phyloP scores from a whole-genome alignment of 2,329 filamentous ascomycete species.

The Colletotrichum sp. region DNA sequence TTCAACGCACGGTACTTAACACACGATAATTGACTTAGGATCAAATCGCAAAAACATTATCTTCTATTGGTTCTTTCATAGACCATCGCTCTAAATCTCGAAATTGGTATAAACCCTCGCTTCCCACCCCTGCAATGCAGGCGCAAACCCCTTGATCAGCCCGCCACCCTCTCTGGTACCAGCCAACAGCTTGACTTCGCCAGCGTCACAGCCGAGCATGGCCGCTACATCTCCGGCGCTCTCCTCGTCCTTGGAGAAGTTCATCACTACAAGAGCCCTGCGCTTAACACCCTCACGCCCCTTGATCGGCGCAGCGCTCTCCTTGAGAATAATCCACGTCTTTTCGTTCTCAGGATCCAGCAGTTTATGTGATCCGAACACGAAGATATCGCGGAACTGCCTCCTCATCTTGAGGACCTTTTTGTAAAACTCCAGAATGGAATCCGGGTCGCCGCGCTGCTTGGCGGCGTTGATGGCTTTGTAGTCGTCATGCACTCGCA shows the following conservation, averaged over 20 bases:
- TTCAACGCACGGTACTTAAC: background rate
- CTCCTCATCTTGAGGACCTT: slow-evolving; percentile 55
- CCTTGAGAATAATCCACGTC: slow-evolving; percentile 61
- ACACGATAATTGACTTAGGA: no score
- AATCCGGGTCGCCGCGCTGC: slow-evolving; percentile 48
- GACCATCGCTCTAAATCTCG: background rate
- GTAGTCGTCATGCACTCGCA: slow-evolving; percentile 67
- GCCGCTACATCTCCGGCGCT: slow-evolving; percentile 25
- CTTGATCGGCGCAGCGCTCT: slow-evolving; percentile 24
- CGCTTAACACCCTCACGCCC: slow-evolving; percentile 23
- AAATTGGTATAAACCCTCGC: slow-evolving; percentile 29
- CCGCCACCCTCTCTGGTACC: slow-evolving; percentile 24
- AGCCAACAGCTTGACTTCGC: slow-evolving; percentile 27
- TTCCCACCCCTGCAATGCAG: slow-evolving; percentile 29
- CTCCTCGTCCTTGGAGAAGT: slow-evolving; percentile 46
- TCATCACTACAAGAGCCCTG: slow-evolving; percentile 45
- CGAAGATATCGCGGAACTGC: slow-evolving; percentile 60
- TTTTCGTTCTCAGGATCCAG: slow-evolving; percentile 53
- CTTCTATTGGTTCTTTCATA: background rate
- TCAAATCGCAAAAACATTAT: background rate
- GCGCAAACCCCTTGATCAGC: background rate
- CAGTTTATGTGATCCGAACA: slow-evolving; percentile 65
- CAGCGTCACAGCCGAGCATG: slow-evolving; percentile 22
- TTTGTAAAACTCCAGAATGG: slow-evolving; percentile 65
- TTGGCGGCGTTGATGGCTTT: slow-evolving; percentile 57